Evolutionary conservation across 202 grass and related monocot genomes (phyloP), one percentile per base, ranked within the genome.

Genomic region (Schoenoplectus triqueter): DNA sequence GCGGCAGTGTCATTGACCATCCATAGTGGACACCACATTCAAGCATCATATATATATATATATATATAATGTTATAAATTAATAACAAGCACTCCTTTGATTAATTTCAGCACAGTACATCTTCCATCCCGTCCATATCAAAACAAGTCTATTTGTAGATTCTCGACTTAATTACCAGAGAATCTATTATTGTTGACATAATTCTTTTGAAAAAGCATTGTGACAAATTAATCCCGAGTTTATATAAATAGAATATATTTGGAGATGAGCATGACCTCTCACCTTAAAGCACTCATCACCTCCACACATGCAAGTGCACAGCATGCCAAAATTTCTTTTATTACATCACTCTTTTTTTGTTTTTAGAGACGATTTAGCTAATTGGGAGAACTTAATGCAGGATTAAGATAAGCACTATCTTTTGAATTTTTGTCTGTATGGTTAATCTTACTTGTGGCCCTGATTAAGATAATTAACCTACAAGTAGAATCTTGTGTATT

Each of bases 381-480:
- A 83, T 70, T 10, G 9, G 7, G 68, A 83, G 7, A 46, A 69
- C 81, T 68, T 59, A 83, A 52, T 66, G 13, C 79, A 57, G 21
- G 15, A 51, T 83, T 83, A 65, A 83, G 81, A 83, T 83, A 83
- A 83, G 81, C 66, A 65, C 64, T 4, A 83, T 10, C 31, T 83
- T 83, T 83, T 66, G 22, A 10, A 42, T 41, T 18, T 78, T 78
- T 78, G 31, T 78, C 1, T 9, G 7, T 78, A 59, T 78, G 57
- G 54, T 78, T 78, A 60, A 78, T 42, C 17, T 21, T 55, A 83
- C 64, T 66, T 83, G 49, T 54, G 63, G 64, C 57, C 65, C 64
- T 57, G 44, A 70, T 83, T 83, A 82, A 82, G 10, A 82, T 82
- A 68, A 83, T 83, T 69, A 83, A 83, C 47, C 81, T 78, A 60